Evolutionary conservation across 805 yeast genomes (phyloP), one percentile per base, ranked within the genome.

Genomic region (Candida yuanshanica): DNA sequence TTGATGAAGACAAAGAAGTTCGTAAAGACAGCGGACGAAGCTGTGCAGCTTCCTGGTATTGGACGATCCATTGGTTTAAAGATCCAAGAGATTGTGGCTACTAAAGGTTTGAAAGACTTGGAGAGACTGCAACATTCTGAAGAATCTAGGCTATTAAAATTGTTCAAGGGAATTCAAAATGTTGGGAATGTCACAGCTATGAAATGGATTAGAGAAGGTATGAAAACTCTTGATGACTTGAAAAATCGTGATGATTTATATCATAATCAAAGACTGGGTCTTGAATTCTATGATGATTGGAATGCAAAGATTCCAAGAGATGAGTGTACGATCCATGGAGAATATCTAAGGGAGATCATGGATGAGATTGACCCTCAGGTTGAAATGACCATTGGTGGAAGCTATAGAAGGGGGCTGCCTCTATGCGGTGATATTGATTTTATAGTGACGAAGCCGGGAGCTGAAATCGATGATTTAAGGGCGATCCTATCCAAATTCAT

Each of bases 381-480:
- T 18, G 58, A 63, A 23, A 46, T 66, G 7, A 50, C 61, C 8
- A 60, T 72, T 31, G 70, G 70, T 67, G 82, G 82, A 3, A 73
- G 79, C 6, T 77, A 71, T 51, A 59, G 76, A 25, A 63, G 83
- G 17, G 79, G 77, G 4, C 50, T 61, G n/a, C 35, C 44, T 4
- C 52, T 53, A 5, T 69, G 74, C 44, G 79, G 80, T 1, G 83
- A 77, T 49, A 66, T 77, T 29, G 83, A 77, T 52, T 63, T 74
- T 33, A 58, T 77, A 20, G 39, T 77, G 4, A 69, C 75, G 23
- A 63, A 59, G 35, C 49, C 58, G 13, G 62, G 54, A 5, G 57
- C 60, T 1, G 47, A 58, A 4, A 51, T 58, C n/a, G 43, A 46
- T 3, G 52, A 53, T 3, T 27, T 64, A 27, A 42, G 45, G 20